Percentiles rank a stretch among this genome's conserved stretches.
Evolutionary conservation across 1,139 yeast genomes (phyloP).

Genomic region (Spathaspora sp.): DNA sequence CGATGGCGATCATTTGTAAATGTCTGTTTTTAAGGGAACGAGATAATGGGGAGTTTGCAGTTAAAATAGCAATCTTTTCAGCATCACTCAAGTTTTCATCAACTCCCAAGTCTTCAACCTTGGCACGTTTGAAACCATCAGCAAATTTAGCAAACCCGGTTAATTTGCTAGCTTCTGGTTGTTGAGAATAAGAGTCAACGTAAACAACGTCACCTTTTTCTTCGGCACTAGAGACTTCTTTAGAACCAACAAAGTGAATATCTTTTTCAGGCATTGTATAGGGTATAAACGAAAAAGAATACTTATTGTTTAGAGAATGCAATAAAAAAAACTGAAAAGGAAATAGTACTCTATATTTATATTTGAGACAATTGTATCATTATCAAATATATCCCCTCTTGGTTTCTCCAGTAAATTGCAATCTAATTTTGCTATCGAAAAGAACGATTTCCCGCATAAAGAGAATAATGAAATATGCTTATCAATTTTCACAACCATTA

Average conservation of each 20-base stretch:
- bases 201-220: constrained; percentile 41
- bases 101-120: constrained; percentile 49
- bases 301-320: not conserved
- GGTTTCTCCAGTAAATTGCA: not conserved
- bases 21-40: constrained; percentile 63
- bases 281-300: not conserved
- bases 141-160: constrained; percentile 42
- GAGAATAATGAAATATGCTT: not conserved
- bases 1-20: constrained; percentile 83
- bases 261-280: constrained; percentile 42
- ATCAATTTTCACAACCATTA: not conserved
- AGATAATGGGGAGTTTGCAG: constrained; percentile 70
- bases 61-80: constrained; percentile 64
- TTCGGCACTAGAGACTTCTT: constrained; percentile 38
- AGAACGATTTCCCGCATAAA: not conserved
- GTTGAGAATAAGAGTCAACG: constrained; percentile 23
- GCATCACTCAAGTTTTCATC: constrained; percentile 67
- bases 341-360: not conserved
- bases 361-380: not conserved
- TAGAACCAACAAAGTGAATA: constrained; percentile 41
- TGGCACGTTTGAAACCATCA: constrained; percentile 60
- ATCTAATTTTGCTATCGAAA: not conserved
- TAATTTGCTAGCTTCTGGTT: constrained; percentile 11
- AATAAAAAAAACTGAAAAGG: not conserved
- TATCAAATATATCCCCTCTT: not conserved